These are phyloP conservation scores for Porphyrellus sp. DNA, from an alignment of 1,284 basidiomycete species.

Conservation along the genomic window DNA sequence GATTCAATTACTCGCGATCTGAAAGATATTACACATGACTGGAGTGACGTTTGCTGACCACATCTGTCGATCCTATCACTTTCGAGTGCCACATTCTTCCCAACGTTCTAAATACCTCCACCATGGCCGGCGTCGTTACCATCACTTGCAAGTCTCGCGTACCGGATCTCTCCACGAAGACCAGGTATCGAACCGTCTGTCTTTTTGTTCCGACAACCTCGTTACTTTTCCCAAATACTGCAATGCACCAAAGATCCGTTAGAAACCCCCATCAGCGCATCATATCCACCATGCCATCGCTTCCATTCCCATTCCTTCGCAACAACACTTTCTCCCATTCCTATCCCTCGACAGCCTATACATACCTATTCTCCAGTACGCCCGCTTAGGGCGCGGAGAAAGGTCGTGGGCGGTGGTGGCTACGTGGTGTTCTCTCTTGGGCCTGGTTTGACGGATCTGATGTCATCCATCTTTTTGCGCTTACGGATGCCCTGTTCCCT, in stretches of 20 bases:
- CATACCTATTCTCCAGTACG: conserved; percentile 16
- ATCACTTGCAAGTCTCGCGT: not conserved
- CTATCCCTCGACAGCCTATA: not conserved
- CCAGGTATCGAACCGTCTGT: conserved; percentile 1
- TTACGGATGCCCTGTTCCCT: not conserved
- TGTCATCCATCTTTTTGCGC: not conserved
- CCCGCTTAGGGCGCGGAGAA: conserved; percentile 20
- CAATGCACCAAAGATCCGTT: not conserved
- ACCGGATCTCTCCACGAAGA: not conserved
- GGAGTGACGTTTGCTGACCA: not conserved
- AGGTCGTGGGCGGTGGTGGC: conserved; percentile 11
- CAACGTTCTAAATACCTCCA: no score
- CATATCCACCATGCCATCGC: not conserved
- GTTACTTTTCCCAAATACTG: not conserved
- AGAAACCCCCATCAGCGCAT: not conserved
- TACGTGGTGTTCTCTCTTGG: not conserved
- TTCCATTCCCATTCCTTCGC: not conserved
- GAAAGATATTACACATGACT: no score
- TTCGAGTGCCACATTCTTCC: not conserved
- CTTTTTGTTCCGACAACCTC: not conserved
- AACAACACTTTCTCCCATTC: not conserved
- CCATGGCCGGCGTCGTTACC: no score
- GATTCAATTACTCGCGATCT: not conserved
- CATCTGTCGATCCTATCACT: conserved; percentile 1
- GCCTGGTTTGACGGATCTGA: conserved; percentile 2